Percentiles rank a stretch among this genome's conserved stretches.
phyloP scores from a whole-genome alignment of 2,329 filamentous ascomycete species.

The Grosmannia penicillata region DNA sequence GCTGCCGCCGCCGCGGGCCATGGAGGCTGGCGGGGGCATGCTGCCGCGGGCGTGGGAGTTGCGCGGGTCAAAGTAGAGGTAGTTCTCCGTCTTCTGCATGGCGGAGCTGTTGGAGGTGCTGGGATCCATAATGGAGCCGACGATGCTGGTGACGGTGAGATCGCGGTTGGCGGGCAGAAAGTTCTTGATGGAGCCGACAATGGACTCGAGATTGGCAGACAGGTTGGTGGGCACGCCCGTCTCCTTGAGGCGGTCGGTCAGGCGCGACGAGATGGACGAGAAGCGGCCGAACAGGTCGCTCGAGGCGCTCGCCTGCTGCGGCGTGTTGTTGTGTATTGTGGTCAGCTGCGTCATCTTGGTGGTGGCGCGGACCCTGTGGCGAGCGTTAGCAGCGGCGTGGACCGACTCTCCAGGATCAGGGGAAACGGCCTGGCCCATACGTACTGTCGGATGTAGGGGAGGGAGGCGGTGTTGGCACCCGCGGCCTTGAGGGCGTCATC shows the following conservation, averaged over 20 bases:
- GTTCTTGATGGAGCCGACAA: slow-evolving; percentile 94
- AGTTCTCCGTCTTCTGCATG: slow-evolving; percentile 90
- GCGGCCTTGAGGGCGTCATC: slow-evolving; percentile 66
- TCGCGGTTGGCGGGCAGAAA: slow-evolving; percentile 95
- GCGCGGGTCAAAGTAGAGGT: slow-evolving; percentile 92
- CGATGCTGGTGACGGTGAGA: slow-evolving; percentile 92
- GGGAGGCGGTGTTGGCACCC: slow-evolving; percentile 60
- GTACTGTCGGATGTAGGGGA: slow-evolving; percentile 78
- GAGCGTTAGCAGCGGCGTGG: neutral
- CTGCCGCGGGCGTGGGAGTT: slow-evolving; percentile 86
- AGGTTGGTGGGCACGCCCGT: slow-evolving; percentile 58
- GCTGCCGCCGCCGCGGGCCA: slow-evolving; percentile 20
- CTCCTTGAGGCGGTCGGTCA: slow-evolving; percentile 90
- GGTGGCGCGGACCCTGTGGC: slow-evolving; percentile 34
- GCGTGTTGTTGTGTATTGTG: slow-evolving; percentile 62
- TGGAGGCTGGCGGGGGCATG: slow-evolving; percentile 63
- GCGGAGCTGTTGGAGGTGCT: slow-evolving; percentile 77
- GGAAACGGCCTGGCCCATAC: slow-evolving; percentile 15
- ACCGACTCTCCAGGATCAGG: neutral
- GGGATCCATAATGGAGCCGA: slow-evolving; percentile 96
- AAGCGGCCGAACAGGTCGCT: slow-evolving; percentile 86
- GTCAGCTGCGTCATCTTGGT: slow-evolving; percentile 98
- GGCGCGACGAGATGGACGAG: slow-evolving; percentile 76
- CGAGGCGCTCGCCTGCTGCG: slow-evolving; percentile 42
- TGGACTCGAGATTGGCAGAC: slow-evolving; percentile 74